phyloP scores from a whole-genome alignment of 2,329 filamentous ascomycete species.

The Aspergillus sp. region DNA sequence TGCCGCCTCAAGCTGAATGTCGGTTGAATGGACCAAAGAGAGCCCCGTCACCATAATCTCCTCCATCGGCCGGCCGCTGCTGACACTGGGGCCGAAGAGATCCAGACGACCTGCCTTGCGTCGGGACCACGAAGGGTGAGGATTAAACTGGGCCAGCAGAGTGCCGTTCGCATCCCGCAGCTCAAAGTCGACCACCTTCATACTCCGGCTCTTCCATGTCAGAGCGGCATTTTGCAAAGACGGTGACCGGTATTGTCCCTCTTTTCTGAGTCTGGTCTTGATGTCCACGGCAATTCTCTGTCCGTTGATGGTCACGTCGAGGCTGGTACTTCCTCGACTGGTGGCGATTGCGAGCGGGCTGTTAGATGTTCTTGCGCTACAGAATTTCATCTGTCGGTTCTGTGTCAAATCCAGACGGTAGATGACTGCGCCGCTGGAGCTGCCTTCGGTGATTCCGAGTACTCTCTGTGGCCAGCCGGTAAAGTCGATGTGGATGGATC shows the following conservation, averaged over 20 bases:
- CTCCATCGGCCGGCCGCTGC: conserved; percentile 5
- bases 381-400: background rate
- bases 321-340: background rate
- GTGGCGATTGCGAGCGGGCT: background rate
- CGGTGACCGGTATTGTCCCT: background rate
- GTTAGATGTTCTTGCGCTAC: background rate
- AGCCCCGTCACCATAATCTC: conserved; percentile 9
- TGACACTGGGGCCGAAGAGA: conserved; percentile 1
- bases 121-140: conserved; percentile 1
- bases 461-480: background rate
- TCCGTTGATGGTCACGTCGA: background rate
- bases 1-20: background rate
- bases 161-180: conserved; percentile 4
- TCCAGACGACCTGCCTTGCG: conserved; percentile 5
- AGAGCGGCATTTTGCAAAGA: background rate
- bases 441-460: background rate
- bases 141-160: conserved; percentile 5
- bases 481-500: conserved; percentile 8
- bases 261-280: background rate
- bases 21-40: conserved; percentile 5
- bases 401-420: background rate
- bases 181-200: conserved; percentile 11
- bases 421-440: background rate
- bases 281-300: background rate
- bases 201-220: conserved; percentile 5